phyloP scores from a whole-genome alignment of 2,329 filamentous ascomycete genomes.

The Fusarium fujikuroi region DNA sequence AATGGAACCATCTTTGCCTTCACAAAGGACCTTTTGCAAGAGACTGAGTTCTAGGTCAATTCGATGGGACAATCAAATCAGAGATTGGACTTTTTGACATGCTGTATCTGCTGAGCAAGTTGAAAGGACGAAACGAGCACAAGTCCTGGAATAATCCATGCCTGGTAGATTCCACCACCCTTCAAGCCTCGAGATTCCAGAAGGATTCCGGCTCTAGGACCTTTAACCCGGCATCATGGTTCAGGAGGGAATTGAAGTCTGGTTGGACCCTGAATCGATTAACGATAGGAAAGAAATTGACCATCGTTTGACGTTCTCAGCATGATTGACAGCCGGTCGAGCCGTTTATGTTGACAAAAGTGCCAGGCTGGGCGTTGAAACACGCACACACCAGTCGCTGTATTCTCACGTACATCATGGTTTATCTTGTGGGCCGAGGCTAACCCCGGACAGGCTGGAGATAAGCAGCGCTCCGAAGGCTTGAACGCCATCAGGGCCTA shows the following conservation, averaged over 20 bases:
- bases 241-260: background rate
- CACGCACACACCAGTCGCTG: background rate
- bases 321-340: constrained; percentile 15
- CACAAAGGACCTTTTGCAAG: constrained; percentile 31
- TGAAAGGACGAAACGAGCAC: background rate
- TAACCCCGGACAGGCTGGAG: constrained; percentile 43
- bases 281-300: constrained; percentile 4
- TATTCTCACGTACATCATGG: constrained; percentile 23
- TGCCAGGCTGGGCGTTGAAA: constrained; percentile 22
- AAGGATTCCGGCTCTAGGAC: constrained; percentile 11
- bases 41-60: background rate
- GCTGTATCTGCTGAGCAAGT: background rate
- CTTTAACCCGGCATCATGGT: background rate
- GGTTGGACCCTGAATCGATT: constrained; percentile 23
- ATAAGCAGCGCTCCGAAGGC: constrained; percentile 38
- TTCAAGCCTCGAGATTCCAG: constrained; percentile 6
- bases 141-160: background rate
- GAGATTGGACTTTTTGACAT: background rate
- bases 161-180: background rate
- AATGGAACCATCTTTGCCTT: constrained; percentile 23
- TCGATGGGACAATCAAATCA: constrained; percentile 11
- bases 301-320: constrained; percentile 11
- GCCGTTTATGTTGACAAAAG: constrained; percentile 36
- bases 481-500: constrained; percentile 26
- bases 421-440: constrained; percentile 36